phyloP scores from a whole-genome alignment of 2,329 filamentous ascomycete genomes.

The Chalara sp. region DNA sequence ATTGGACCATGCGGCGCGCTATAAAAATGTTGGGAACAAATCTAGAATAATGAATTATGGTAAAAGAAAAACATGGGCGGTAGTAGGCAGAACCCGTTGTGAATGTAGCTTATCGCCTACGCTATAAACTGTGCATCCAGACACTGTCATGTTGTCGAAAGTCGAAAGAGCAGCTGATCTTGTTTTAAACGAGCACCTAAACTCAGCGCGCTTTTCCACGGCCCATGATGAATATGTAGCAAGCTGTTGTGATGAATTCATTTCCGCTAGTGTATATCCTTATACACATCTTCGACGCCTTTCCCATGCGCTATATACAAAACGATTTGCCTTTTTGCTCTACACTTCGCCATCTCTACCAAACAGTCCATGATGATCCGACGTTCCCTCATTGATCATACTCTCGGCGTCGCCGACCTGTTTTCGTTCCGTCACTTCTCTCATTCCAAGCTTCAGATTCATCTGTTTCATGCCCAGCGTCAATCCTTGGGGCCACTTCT shows the following conservation, averaged over 20 bases:
- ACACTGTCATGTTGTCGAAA: too few species aligned
- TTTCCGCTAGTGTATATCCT: neutral
- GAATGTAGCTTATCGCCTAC: too few species aligned
- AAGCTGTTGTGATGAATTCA: neutral
- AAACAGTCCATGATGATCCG: slow-evolving; percentile 27
- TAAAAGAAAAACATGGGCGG: too few species aligned
- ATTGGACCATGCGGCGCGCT: too few species aligned
- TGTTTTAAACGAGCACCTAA: too few species aligned
- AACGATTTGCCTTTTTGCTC: neutral
- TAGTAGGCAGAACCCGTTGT: too few species aligned
- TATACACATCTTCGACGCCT: neutral
- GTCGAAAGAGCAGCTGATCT: too few species aligned
- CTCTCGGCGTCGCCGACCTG: slow-evolving; percentile 86
- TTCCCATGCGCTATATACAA: neutral
- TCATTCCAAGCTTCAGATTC: slow-evolving; percentile 60
- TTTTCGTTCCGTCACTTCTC: slow-evolving; percentile 75
- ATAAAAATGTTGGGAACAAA: too few species aligned
- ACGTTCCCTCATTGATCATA: slow-evolving; percentile 51
- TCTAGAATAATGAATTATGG: too few species aligned
- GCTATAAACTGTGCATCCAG: too few species aligned
- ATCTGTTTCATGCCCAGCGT: slow-evolving; percentile 45
- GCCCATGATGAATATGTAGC: too few species aligned
- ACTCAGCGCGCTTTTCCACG: too few species aligned
- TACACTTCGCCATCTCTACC: slow-evolving; percentile 26
- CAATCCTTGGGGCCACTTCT: slow-evolving; percentile 55